Conservation (phyloP, 257 asterid genomes). For the Jacaranda mimosifolia region DNA sequence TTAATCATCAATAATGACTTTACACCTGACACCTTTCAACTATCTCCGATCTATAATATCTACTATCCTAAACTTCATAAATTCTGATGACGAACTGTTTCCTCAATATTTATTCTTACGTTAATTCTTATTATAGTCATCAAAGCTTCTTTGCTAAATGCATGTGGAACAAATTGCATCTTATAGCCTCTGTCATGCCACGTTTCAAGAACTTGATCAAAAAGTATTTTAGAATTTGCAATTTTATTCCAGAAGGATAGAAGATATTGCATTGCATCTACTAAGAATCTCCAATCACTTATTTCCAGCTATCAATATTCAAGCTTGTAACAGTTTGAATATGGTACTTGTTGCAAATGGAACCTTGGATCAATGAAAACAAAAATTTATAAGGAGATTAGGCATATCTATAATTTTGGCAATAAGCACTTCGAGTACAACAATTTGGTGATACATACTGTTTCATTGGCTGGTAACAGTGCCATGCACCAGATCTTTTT, state of each 20-base stretch:
- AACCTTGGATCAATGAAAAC: background rate
- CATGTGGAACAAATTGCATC: too few species aligned
- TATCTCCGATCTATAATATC: background rate
- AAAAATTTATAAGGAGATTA: background rate
- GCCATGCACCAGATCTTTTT: conserved; percentile 11
- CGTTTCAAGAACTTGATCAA: conserved; percentile 14
- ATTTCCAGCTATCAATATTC: background rate
- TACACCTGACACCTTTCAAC: conserved; percentile 1
- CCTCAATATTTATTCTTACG: background rate
- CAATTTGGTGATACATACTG: background rate
- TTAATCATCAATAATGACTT: conserved; percentile 13
- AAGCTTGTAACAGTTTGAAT: background rate
- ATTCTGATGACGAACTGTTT: conserved; percentile 1
- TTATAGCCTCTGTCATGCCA: too few species aligned
- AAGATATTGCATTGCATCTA: conserved; percentile 19
- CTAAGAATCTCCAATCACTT: background rate
- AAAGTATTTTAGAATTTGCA: background rate
- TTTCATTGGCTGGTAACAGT: background rate
- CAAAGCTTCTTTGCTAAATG: too few species aligned
- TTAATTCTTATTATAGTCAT: background rate
- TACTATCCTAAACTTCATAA: conserved; percentile 22
- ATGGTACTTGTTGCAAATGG: background rate
- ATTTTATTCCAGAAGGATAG: conserved; percentile 17
- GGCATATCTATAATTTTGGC: too few species aligned
- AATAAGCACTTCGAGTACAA: background rate